Evolutionary conservation across 2,329 filamentous ascomycete species (phyloP).

Genomic region (Colletotrichum navitas): DNA sequence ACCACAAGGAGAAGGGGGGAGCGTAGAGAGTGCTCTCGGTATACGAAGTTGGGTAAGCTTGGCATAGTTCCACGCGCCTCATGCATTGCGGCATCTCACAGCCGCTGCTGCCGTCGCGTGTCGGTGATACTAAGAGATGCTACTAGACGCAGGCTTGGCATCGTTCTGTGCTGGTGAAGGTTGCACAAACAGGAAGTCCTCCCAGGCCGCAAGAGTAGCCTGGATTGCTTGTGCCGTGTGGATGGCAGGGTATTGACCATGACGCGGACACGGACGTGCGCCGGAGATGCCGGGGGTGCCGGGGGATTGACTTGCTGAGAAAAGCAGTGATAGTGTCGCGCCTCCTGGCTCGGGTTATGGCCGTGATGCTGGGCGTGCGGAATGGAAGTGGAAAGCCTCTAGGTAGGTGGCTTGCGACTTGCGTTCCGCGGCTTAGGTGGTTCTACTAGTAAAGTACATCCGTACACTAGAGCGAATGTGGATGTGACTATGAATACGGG

Average conservation of each 20-base stretch:
- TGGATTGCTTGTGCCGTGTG: background rate
- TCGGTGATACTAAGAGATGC: background rate
- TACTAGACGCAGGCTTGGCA: background rate
- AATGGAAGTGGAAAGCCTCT: background rate
- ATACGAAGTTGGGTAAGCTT: background rate
- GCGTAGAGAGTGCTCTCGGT: background rate
- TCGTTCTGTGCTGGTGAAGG: background rate
- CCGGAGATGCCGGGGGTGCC: background rate
- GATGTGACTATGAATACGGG: background rate
- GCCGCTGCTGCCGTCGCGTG: background rate
- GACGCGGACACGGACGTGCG: slow-evolving; percentile 7
- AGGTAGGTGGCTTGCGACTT: no score
- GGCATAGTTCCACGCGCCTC: background rate
- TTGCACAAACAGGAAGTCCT: background rate
- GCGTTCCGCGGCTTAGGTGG: no score
- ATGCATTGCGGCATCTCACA: background rate
- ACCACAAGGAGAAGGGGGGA: background rate
- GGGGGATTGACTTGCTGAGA: background rate
- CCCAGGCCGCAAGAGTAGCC: background rate
- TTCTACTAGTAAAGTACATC: no score
- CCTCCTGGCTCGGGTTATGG: background rate
- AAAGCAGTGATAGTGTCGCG: background rate
- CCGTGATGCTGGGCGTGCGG: background rate
- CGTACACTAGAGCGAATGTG: background rate
- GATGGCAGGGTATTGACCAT: slow-evolving; percentile 1